Conservation (phyloP, 78 protist genomes). For the Dictyostelium citrinum region DNA sequence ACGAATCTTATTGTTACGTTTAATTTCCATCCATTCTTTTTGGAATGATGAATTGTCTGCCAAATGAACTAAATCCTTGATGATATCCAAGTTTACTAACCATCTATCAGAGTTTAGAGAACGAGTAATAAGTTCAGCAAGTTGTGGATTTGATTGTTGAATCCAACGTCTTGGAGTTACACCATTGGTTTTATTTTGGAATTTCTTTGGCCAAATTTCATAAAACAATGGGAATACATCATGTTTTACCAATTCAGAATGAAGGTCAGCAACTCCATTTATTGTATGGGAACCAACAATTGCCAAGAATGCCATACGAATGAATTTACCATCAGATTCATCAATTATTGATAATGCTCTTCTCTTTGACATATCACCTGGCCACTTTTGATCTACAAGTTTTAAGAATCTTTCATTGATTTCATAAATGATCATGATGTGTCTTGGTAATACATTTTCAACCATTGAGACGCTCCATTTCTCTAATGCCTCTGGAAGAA, state of each 20-base stretch:
- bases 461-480: slow-evolving; percentile 93
- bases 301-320: slow-evolving; percentile 93
- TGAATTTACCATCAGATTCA: slow-evolving; percentile 76
- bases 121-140: slow-evolving; percentile 82
- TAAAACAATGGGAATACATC: slow-evolving; percentile 86
- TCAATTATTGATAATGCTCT: slow-evolving; percentile 90
- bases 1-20: slow-evolving; percentile 84
- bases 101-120: slow-evolving; percentile 84
- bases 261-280: slow-evolving; percentile 97
- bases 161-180: slow-evolving; percentile 98
- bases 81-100: slow-evolving; percentile 83
- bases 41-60: slow-evolving; percentile 84
- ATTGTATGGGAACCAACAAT: slow-evolving; percentile 90
- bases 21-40: slow-evolving; percentile 77
- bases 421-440: slow-evolving; percentile 92
- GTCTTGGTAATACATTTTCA: slow-evolving; percentile 93
- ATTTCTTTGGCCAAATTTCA: slow-evolving; percentile 90
- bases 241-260: slow-evolving; percentile 90
- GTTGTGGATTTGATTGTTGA: slow-evolving; percentile 86
- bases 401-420: slow-evolving; percentile 91
- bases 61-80: slow-evolving; percentile 56
- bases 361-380: slow-evolving; percentile 70
- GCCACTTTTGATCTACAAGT: slow-evolving; percentile 66
- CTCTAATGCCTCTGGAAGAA: slow-evolving; percentile 97
- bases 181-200: slow-evolving; percentile 97